phyloP scores from a whole-genome alignment of 2,329 filamentous ascomycete species.

The Cladosporium cucumerinum region DNA sequence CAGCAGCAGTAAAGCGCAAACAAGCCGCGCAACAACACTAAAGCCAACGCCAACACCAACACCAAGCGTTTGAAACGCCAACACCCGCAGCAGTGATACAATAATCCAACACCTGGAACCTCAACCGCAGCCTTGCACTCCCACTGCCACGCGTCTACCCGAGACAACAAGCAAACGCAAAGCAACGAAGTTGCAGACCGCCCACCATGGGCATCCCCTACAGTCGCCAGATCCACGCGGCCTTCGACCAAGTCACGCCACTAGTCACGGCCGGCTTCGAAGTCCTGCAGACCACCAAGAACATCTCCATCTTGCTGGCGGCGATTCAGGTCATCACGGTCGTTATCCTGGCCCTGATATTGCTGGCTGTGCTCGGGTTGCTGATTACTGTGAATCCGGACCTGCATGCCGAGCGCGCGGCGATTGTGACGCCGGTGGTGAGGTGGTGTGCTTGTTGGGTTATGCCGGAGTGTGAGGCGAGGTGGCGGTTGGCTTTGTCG shows the following conservation, averaged over 20 bases:
- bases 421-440: conserved; percentile 44
- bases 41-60: not conserved
- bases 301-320: conserved; percentile 49
- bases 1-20: not conserved
- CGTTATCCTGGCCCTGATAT: conserved; percentile 40
- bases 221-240: conserved; percentile 50
- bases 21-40: not conserved
- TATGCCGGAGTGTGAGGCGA: conserved; percentile 17
- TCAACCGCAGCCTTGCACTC: not conserved
- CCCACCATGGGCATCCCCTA: conserved; percentile 50
- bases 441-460: conserved; percentile 31
- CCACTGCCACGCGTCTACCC: not conserved
- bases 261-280: conserved; percentile 50
- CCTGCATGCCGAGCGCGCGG: conserved; percentile 41
- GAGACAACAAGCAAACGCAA: not conserved
- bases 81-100: not conserved
- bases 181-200: conserved; percentile 14
- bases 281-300: conserved; percentile 49
- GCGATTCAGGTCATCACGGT: conserved; percentile 48
- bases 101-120: not conserved
- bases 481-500: not conserved
- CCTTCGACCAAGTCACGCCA: conserved; percentile 53
- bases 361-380: conserved; percentile 39
- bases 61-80: not conserved
- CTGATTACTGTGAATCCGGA: conserved; percentile 50